Evolutionary conservation across 768 basidiomycete species (phyloP), one percentile per base, ranked within the genome.

Genomic region (Pulveroboletus frians): DNA sequence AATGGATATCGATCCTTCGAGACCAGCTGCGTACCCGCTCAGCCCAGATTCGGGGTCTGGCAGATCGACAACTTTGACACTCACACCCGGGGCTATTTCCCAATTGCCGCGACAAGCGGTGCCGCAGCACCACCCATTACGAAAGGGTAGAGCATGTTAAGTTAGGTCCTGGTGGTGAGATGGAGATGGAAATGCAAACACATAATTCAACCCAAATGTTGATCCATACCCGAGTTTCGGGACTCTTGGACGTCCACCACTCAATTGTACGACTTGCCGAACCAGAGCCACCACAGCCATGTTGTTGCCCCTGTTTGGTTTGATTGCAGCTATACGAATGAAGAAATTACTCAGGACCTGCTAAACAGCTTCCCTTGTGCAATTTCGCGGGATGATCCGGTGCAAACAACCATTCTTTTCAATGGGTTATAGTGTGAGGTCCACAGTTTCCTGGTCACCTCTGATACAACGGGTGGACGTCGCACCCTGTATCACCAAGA

Each of bases 201-300:
- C 73, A 84, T 31, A 90, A 66, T 64, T 90, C 88, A 9, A 90
- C 85, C 92, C 91, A 93, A 93, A 94, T 32, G 85, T 90, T 31
- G 84, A 88, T 14, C 92, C 92, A 56, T 79, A 72, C 8, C 78
- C 77, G 1, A 78, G 69, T 63, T 82, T 79, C 15, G 79, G 81
- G 52, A 84, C 76, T n/a, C 83, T 88, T 26, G 89, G 69, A 43
- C 88, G 76, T 17, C 88, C 88, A 36, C 83, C 82, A 43, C 78
- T 82, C 35, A 88, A 68, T 58, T 82, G 85, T 56, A 91, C 85
- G 38, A 91, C 90, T 55, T 85, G 84, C 40, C 86, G 76, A 39
- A 88, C 85, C 6, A 91, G 73, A 2, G 88, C 87, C 17, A 90
- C 20, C 88, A 87, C 10, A 91, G 68, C 7, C 85, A 71, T 88